Conservation (phyloP, 305 asterid genomes). For the Solanum aculeatissimum region DNA sequence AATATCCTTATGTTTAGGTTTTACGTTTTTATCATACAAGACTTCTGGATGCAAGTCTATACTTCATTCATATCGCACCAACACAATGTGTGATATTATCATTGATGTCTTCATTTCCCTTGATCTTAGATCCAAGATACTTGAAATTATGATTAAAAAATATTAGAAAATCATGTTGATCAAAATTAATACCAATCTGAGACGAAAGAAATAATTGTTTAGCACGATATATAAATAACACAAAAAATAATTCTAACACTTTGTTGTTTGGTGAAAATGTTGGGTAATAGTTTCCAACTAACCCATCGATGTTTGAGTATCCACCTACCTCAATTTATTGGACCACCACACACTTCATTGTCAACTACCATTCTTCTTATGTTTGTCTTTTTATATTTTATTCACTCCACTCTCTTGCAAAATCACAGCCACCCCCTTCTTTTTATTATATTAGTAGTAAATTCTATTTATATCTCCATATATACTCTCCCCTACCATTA, state of each 20-base stretch:
- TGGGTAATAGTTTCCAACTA: not conserved
- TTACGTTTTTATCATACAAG: not conserved
- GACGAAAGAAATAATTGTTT: not conserved
- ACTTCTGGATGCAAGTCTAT: not conserved
- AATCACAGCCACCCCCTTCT: not conserved
- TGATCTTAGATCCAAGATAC: fast-evolving
- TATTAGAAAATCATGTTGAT: not conserved
- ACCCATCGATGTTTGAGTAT: not conserved
- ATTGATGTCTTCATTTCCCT: not conserved
- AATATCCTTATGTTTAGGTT: not conserved
- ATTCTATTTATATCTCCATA: not conserved
- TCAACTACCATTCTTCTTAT: not conserved
- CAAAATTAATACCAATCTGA: not conserved
- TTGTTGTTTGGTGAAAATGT: not conserved
- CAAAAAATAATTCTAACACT: not conserved
- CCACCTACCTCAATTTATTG: not conserved
- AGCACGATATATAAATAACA: not conserved
- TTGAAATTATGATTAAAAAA: not conserved
- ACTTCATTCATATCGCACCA: not conserved
- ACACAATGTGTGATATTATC: not conserved
- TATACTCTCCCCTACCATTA: not conserved
- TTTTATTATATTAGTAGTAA: not conserved
- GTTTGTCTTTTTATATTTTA: not conserved
- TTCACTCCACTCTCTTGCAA: not conserved
- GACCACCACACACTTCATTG: not conserved